phyloP scores from a whole-genome alignment of 116 monocot species.

The Trichopus zeylanicus region DNA sequence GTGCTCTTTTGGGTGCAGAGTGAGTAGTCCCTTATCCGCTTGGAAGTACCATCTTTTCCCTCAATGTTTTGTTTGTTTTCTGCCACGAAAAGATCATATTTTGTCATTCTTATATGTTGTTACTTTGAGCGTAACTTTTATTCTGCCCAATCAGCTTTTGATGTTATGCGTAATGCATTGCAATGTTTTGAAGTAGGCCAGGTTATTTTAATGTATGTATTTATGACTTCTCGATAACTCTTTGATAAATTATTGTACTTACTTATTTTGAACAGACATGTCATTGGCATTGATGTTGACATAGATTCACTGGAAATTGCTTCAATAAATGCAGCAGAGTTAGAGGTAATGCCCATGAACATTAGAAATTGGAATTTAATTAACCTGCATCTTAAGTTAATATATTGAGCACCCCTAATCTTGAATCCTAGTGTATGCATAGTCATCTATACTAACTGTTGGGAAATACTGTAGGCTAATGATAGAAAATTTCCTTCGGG shows the following conservation, averaged over 20 bases:
- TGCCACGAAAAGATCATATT: not conserved
- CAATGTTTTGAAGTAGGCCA: no score
- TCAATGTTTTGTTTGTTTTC: no score
- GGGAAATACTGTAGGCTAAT: no score
- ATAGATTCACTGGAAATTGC: conserved; percentile 71
- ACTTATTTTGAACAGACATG: conserved; percentile 45
- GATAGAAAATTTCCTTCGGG: no score
- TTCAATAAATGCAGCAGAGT: conserved; percentile 65
- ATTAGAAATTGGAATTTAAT: not conserved
- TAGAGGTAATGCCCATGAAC: conserved; percentile 51
- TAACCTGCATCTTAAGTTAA: no score
- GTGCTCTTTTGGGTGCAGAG: conserved; percentile 87
- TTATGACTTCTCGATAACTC: not conserved
- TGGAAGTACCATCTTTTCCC: not conserved
- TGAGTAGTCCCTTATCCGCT: conserved; percentile 43
- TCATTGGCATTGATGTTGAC: conserved; percentile 80
- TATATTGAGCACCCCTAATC: no score
- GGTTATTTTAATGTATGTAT: not conserved
- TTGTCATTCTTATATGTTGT: not conserved
- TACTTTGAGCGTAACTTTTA: not conserved
- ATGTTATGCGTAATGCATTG: no score
- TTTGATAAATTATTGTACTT: not conserved
- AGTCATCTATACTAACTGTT: no score
- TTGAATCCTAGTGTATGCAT: no score
- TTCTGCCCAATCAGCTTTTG: not conserved